Evolutionary conservation across 208 protist genomes (phyloP).

Genomic region (Leishmania arabica): DNA sequence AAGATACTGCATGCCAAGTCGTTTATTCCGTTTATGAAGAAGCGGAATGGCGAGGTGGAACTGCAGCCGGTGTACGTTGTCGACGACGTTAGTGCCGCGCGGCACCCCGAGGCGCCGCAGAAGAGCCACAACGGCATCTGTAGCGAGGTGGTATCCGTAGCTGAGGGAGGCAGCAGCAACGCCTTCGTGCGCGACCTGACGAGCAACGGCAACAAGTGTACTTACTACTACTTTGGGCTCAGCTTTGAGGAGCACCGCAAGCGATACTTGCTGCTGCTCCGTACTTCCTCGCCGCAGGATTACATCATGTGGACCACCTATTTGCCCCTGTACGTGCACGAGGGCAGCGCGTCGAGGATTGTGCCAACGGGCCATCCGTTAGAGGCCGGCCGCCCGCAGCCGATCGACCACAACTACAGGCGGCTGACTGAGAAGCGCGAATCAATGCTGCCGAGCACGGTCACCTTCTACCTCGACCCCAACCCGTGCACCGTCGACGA

Average conservation of each 20-base stretch:
- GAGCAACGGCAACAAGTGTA: slow-evolving; percentile 2
- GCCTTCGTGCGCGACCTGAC: neutral
- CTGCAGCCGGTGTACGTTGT: slow-evolving; percentile 60
- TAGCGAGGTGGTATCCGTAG: slow-evolving; percentile 17
- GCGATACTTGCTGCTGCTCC: slow-evolving; percentile 59
- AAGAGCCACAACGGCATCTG: slow-evolving; percentile 37
- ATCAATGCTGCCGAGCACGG: slow-evolving; percentile 26
- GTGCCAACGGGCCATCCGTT: slow-evolving; percentile 58
- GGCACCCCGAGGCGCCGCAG: slow-evolving; percentile 46
- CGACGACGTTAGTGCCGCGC: slow-evolving; percentile 38
- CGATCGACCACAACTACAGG: slow-evolving; percentile 32
- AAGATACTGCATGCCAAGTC: slow-evolving; percentile 22
- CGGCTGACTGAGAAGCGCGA: slow-evolving; percentile 31
- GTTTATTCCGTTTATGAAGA: slow-evolving; percentile 46
- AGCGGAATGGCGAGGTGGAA: slow-evolving; percentile 15
- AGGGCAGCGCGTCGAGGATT: slow-evolving; percentile 40
- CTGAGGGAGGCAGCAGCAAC: slow-evolving; percentile 6
- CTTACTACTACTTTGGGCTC: slow-evolving; percentile 62
- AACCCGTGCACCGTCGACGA: slow-evolving; percentile 34
- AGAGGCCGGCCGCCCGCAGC: slow-evolving; percentile 24
- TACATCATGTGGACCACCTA: slow-evolving; percentile 51
- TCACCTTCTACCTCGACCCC: slow-evolving; percentile 29
- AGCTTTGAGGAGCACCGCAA: slow-evolving; percentile 49
- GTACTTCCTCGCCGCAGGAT: slow-evolving; percentile 32
- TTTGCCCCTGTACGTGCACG: slow-evolving; percentile 52